These are phyloP conservation scores for Galerina marginata DNA, from an alignment of 768 basidiomycete species.

Conservation along the genomic window DNA sequence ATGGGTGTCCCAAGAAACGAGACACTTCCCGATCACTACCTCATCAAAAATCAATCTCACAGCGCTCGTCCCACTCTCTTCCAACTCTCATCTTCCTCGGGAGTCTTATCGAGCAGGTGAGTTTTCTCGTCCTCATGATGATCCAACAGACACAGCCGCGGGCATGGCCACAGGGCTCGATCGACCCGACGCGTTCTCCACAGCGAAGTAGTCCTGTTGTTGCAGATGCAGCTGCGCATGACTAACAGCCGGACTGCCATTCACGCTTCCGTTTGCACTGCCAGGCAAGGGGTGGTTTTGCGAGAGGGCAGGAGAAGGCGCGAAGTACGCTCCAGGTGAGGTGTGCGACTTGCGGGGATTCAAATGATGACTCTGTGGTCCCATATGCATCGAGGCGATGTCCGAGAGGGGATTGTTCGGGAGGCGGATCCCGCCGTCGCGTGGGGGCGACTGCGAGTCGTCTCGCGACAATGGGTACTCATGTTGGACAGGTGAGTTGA, in stretches of 20 bases:
- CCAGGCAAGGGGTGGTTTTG: constrained; percentile 3
- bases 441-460: constrained; percentile 51
- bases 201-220: constrained; percentile 23
- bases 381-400: constrained; percentile 53
- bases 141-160: constrained; percentile 2
- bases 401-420: constrained; percentile 77
- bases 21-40: constrained; percentile 5
- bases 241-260: constrained; percentile 13
- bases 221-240: constrained; percentile 12
- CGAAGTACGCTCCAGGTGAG: constrained; percentile 28
- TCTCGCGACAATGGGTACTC: constrained; percentile 66
- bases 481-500: constrained; percentile 65
- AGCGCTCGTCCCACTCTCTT: background rate
- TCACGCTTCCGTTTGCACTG: constrained; percentile 7
- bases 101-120: background rate
- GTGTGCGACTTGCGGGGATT: constrained; percentile 32
- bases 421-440: constrained; percentile 69
- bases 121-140: background rate
- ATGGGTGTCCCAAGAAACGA: background rate
- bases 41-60: constrained; percentile 3
- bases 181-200: constrained; percentile 11
- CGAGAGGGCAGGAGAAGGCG: constrained; percentile 22
- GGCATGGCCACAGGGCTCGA: constrained; percentile 4
- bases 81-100: constrained; percentile 5
- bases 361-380: constrained; percentile 20